Percentiles rank a stretch among this genome's conserved stretches.
Conservation (phyloP, 2,329 filamentous ascomycete species). For the Volutella citrinella region DNA sequence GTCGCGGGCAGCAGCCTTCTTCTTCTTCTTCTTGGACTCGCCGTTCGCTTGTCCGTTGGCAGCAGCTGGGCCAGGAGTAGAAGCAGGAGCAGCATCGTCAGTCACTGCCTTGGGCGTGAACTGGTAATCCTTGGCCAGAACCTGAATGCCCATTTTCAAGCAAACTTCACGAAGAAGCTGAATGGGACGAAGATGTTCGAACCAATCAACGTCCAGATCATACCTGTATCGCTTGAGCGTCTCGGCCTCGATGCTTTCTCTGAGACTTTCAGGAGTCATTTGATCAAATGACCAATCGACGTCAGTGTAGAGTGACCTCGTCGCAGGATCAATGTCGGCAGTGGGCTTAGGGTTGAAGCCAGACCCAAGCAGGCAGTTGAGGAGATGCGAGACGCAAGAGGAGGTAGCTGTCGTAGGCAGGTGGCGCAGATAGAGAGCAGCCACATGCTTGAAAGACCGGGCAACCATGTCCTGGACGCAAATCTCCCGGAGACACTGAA, state of each 20-base stretch:
- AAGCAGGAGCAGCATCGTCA: slow-evolving; percentile 28
- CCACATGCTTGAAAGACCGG: slow-evolving; percentile 93
- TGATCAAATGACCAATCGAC: slow-evolving; percentile 78
- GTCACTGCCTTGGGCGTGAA: slow-evolving; percentile 29
- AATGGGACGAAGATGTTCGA: slow-evolving; percentile 63
- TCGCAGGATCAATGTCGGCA: slow-evolving; percentile 70
- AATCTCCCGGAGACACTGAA: slow-evolving; percentile 74
- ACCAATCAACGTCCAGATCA: slow-evolving; percentile 66
- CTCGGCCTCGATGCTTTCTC: slow-evolving; percentile 68
- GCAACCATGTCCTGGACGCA: slow-evolving; percentile 89
- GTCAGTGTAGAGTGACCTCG: slow-evolving; percentile 77
- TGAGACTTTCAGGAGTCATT: slow-evolving; percentile 70
- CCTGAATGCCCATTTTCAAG: slow-evolving; percentile 84
- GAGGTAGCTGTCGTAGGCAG: slow-evolving; percentile 78
- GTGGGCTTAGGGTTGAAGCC: slow-evolving; percentile 73
- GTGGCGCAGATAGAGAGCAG: slow-evolving; percentile 73
- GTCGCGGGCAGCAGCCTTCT: slow-evolving; percentile 56
- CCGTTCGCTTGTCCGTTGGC: slow-evolving; percentile 41
- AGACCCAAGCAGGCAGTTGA: slow-evolving; percentile 88
- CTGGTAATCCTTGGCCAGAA: slow-evolving; percentile 64
- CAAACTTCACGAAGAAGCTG: slow-evolving; percentile 88
- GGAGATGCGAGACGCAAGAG: slow-evolving; percentile 76
- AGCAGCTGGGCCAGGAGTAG: slow-evolving; percentile 27
- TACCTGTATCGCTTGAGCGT: slow-evolving; percentile 74
- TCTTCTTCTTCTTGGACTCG: slow-evolving; percentile 60